These are phyloP conservation scores for Dalbergia oliveri DNA, from an alignment of 306 rosid genomes.

Conservation along the genomic window DNA sequence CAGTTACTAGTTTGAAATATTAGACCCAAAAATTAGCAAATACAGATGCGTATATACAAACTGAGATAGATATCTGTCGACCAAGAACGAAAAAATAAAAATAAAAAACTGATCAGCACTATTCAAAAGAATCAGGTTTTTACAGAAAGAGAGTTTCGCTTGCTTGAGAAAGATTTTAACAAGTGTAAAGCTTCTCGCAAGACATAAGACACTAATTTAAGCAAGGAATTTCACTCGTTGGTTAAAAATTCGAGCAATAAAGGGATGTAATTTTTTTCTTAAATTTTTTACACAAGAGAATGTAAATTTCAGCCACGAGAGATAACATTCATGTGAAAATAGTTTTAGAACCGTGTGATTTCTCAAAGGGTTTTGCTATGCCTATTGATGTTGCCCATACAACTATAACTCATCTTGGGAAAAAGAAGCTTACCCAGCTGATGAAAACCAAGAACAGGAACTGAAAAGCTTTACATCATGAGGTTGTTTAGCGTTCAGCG, in stretches of 20 bases:
- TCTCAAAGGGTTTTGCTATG: conserved; percentile 3
- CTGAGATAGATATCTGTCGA: conserved; percentile 25
- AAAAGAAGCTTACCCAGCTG: conserved; percentile 45
- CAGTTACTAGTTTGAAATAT: conserved; percentile 22
- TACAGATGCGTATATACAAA: neutral
- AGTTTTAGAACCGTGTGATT: conserved; percentile 7
- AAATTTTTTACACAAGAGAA: neutral
- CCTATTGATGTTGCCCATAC: conserved; percentile 5
- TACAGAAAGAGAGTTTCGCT: neutral
- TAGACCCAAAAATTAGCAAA: neutral
- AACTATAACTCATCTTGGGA: neutral
- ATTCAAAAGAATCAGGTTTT: neutral
- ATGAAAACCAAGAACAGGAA: conserved; percentile 37
- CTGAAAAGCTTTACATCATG: conserved; percentile 43
- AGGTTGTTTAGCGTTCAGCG: conserved; percentile 9
- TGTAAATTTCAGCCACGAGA: conserved; percentile 14
- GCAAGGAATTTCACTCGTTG: conserved; percentile 8
- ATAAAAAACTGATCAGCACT: conserved; percentile 2
- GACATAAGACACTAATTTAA: neutral
- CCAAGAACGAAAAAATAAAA: conserved; percentile 11
- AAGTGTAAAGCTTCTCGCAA: neutral
- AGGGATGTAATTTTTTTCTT: neutral
- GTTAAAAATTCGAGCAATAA: neutral
- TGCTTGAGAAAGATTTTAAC: neutral
- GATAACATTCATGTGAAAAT: neutral